phyloP scores from a whole-genome alignment of 2,329 filamentous ascomycete genomes.

The Thermoascus crustaceus region DNA sequence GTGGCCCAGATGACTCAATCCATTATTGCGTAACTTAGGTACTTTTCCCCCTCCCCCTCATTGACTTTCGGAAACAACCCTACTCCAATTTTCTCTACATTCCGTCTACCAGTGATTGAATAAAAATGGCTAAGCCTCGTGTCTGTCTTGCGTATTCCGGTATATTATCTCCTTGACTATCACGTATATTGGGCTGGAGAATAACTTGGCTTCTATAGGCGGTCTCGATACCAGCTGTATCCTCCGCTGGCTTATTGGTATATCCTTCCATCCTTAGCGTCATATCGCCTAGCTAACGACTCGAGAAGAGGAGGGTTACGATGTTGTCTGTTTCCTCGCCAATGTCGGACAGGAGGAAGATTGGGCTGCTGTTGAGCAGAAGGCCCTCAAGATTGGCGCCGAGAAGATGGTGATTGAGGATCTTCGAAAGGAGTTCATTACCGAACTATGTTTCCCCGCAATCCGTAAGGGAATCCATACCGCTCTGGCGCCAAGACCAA shows the following conservation, averaged over 20 bases:
- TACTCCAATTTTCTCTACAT: too few relatives aligned
- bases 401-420: slow-evolving; percentile 56
- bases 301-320: slow-evolving; percentile 42
- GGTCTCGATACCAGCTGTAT: slow-evolving; percentile 39
- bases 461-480: slow-evolving; percentile 39
- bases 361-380: slow-evolving; percentile 62
- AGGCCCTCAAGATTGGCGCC: slow-evolving; percentile 62
- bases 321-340: slow-evolving; percentile 57
- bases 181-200: slow-evolving; percentile 5
- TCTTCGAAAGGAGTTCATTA: slow-evolving; percentile 66
- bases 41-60: too few relatives aligned
- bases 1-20: too few relatives aligned
- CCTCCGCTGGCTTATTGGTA: slow-evolving; percentile 12
- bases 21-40: too few relatives aligned
- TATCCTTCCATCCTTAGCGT: neutral
- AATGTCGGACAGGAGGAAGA: slow-evolving; percentile 61
- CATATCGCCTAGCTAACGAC: slow-evolving; percentile 11
- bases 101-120: too few relatives aligned
- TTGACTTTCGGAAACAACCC: too few relatives aligned
- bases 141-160: slow-evolving; percentile 15
- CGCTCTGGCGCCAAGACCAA: slow-evolving; percentile 24
- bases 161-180: slow-evolving; percentile 5
- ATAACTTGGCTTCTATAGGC: slow-evolving; percentile 15
- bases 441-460: slow-evolving; percentile 71
- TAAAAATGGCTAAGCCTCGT: too few relatives aligned